Percentiles rank a stretch among this genome's conserved stretches.
phyloP scores from a whole-genome alignment of 306 rosid genomes.

The Amphicarpaea edgeworthii region DNA sequence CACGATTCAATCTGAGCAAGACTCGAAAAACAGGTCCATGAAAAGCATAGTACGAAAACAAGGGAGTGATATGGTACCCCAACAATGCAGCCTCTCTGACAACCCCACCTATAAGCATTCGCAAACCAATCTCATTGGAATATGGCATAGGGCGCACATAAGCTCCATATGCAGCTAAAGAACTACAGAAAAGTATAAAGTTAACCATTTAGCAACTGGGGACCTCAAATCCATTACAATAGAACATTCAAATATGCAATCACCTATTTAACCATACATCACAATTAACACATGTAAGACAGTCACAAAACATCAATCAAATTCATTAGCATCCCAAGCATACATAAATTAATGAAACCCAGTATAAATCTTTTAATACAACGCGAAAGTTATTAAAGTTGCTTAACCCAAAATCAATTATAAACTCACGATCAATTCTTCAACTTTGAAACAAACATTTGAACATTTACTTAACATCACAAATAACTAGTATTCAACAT shows the following conservation, averaged over 20 bases:
- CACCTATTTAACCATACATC: slow-evolving; percentile 1
- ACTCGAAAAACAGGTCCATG: slow-evolving; percentile 95
- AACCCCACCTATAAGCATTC: slow-evolving; percentile 98
- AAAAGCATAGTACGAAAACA: slow-evolving; percentile 82
- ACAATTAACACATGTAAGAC: not conserved
- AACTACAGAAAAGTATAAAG: slow-evolving; percentile 52
- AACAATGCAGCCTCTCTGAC: slow-evolving; percentile 82
- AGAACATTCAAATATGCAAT: slow-evolving; percentile 15
- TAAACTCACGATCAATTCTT: too few species aligned
- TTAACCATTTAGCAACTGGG: slow-evolving; percentile 18
- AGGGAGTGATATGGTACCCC: slow-evolving; percentile 80
- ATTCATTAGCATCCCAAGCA: not conserved
- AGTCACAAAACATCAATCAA: slow-evolving; percentile 13
- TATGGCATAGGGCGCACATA: slow-evolving; percentile 87
- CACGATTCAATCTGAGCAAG: slow-evolving; percentile 77
- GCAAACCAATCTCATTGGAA: slow-evolving; percentile 87
- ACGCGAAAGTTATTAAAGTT: too few species aligned
- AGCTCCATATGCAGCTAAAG: slow-evolving; percentile 98
- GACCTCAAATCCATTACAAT: slow-evolving; percentile 31
- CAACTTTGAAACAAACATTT: too few species aligned
- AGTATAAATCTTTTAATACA: too few species aligned
- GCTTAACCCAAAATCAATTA: too few species aligned
- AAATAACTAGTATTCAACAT: too few species aligned
- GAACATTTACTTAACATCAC: too few species aligned
- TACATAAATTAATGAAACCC: not conserved